Conservation (phyloP, 176 grass and related monocot species). For the Avena eriantha region DNA sequence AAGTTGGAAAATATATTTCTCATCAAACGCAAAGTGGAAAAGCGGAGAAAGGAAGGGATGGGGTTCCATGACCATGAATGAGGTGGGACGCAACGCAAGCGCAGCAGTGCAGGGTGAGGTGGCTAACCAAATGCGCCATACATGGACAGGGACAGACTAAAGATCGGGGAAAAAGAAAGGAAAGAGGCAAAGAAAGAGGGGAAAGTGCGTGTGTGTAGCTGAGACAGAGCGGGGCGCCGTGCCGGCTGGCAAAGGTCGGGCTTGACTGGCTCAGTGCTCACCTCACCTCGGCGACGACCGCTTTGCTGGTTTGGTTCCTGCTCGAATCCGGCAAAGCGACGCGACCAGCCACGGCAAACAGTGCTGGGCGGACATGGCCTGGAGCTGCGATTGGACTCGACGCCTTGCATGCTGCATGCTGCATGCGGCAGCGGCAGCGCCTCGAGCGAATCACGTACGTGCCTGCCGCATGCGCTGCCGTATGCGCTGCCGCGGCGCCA, state of each 20-base stretch:
- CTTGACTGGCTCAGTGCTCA: slow-evolving; percentile 51
- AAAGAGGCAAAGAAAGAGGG: background rate
- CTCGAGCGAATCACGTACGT: too few relatives aligned
- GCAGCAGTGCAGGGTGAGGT: slow-evolving; percentile 12
- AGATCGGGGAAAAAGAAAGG: background rate
- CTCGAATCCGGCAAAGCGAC: slow-evolving; percentile 35
- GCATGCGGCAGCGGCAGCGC: too few relatives aligned
- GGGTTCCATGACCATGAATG: slow-evolving; percentile 39
- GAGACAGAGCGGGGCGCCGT: background rate
- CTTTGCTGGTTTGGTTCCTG: background rate
- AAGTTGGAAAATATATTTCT: background rate
- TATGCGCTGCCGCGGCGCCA: background rate
- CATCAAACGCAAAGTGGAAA: background rate
- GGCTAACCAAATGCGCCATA: slow-evolving; percentile 30
- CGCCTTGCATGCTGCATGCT: background rate
- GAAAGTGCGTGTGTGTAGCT: slow-evolving; percentile 6
- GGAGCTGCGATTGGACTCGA: background rate
- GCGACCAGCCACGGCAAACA: background rate
- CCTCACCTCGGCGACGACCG: slow-evolving; percentile 6
- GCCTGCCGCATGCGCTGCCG: too few relatives aligned
- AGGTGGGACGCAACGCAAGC: slow-evolving; percentile 22
- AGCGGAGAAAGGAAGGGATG: slow-evolving; percentile 26
- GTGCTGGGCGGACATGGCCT: background rate
- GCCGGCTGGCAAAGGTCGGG: slow-evolving; percentile 46
- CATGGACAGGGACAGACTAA: slow-evolving; percentile 7